Evolutionary conservation across 2,329 filamentous ascomycete genomes (phyloP).

Genomic region (Corynespora cassiicola): DNA sequence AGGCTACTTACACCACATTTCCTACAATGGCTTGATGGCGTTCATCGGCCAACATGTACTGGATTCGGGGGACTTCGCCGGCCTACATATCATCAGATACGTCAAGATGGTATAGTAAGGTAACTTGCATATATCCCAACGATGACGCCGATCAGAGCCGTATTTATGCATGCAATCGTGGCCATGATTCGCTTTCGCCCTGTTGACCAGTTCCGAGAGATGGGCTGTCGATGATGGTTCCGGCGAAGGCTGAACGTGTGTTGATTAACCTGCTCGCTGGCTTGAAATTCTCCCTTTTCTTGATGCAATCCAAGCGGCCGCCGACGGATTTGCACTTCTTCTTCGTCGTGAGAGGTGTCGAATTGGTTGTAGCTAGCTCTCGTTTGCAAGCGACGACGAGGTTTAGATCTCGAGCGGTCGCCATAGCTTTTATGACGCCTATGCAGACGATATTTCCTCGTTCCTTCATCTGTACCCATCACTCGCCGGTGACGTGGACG

Average conservation of each 20-base stretch:
- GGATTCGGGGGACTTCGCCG: slow-evolving; percentile 78
- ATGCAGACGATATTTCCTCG: slow-evolving; percentile 15
- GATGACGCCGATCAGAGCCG: slow-evolving; percentile 72
- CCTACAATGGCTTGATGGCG: slow-evolving; percentile 72
- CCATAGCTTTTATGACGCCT: slow-evolving; percentile 18
- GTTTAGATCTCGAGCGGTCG: slow-evolving; percentile 9
- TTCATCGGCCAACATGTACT: slow-evolving; percentile 76
- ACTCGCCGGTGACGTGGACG: slow-evolving; percentile 20
- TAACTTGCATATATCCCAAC: slow-evolving; percentile 70
- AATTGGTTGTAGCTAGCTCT: slow-evolving; percentile 18
- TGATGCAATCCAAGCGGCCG: background rate
- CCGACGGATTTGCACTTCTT: slow-evolving; percentile 11
- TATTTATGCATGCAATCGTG: slow-evolving; percentile 73
- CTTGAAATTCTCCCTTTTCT: slow-evolving; percentile 25
- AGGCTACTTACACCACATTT: slow-evolving; percentile 64
- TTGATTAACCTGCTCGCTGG: slow-evolving; percentile 30
- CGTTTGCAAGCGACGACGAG: slow-evolving; percentile 6
- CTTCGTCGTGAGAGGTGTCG: slow-evolving; percentile 26
- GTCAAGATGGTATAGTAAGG: background rate
- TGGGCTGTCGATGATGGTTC: slow-evolving; percentile 65
- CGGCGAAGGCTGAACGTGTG: slow-evolving; percentile 50
- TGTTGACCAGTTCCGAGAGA: slow-evolving; percentile 75
- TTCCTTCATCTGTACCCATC: slow-evolving; percentile 4
- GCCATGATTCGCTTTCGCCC: slow-evolving; percentile 73
- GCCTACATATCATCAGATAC: slow-evolving; percentile 47